Conservation (phyloP, 139 green algal genomes). For the Medakamo hakoo region DNA sequence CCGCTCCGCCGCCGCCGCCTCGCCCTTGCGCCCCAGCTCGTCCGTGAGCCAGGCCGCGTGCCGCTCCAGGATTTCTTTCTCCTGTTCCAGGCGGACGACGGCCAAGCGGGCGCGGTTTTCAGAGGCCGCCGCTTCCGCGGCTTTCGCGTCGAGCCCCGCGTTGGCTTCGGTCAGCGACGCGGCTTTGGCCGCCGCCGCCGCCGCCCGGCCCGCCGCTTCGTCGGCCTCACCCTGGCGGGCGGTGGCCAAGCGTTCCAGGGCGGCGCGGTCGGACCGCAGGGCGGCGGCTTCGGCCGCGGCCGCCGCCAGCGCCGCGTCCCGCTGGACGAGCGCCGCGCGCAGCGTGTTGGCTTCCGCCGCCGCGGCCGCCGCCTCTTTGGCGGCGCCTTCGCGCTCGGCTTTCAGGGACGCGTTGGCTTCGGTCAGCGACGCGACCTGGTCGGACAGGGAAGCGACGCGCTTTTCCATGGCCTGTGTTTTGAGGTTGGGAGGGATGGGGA, state of each 20-base stretch:
- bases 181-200: conserved; percentile 14
- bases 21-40: conserved; percentile 21
- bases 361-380: conserved; percentile 12
- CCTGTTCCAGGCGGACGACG: conserved; percentile 19
- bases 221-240: conserved; percentile 14
- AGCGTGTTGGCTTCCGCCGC: conserved; percentile 16
- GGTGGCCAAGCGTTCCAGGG: conserved; percentile 17
- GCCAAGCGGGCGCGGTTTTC: conserved; percentile 9
- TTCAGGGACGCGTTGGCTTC: conserved; percentile 20
- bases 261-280: conserved; percentile 16
- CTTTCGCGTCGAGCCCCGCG: conserved; percentile 13
- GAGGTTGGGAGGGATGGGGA: neutral
- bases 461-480: conserved; percentile 31
- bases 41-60: conserved; percentile 26
- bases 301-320: conserved; percentile 17
- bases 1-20: conserved; percentile 16
- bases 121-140: conserved; percentile 17
- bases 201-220: conserved; percentile 16
- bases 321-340: conserved; percentile 17
- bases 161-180: conserved; percentile 15
- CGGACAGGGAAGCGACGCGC: conserved; percentile 18
- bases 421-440: conserved; percentile 10
- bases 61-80: conserved; percentile 32
- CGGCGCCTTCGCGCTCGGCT: conserved; percentile 10
- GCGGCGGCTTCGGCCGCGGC: conserved; percentile 10